Conservation (phyloP, 2,329 filamentous ascomycete genomes). For the Monosporascus sp. region DNA sequence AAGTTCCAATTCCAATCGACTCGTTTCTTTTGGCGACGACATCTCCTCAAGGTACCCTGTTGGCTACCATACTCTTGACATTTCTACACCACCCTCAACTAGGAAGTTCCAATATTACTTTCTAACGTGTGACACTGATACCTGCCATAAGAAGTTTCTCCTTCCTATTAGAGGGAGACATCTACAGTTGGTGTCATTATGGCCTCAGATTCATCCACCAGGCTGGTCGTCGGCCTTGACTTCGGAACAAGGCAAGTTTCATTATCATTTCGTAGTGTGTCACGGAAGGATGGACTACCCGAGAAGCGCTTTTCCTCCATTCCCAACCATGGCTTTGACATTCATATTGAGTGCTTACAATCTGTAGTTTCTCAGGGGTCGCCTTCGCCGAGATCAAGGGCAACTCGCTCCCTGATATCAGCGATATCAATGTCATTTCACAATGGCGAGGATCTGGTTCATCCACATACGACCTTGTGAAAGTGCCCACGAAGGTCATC, state of each 20-base stretch:
- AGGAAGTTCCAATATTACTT: too few species aligned
- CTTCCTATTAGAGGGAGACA: too few species aligned
- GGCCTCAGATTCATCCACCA: not conserved
- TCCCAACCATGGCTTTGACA: too few species aligned
- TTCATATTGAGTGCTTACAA: not conserved
- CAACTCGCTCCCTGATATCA: not conserved
- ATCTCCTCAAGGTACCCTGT: too few species aligned
- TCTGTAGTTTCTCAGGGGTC: not conserved
- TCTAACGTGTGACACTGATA: too few species aligned
- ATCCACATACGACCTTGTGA: not conserved
- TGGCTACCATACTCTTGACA: too few species aligned
- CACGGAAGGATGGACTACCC: not conserved
- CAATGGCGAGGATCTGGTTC: not conserved
- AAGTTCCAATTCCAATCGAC: too few species aligned
- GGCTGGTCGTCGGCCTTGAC: not conserved
- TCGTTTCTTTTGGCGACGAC: too few species aligned
- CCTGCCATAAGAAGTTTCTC: too few species aligned
- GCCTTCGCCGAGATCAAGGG: not conserved
- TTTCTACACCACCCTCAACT: too few species aligned
- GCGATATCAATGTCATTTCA: not conserved
- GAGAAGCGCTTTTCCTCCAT: not conserved
- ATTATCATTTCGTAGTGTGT: not conserved
- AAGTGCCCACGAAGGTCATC: not conserved
- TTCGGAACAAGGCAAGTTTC: not conserved
- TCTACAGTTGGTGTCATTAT: not conserved